Percentiles rank a stretch among this genome's conserved stretches.
Evolutionary conservation across 129 eudicot genomes (phyloP).

Genomic region (Saussurea involucrata): DNA sequence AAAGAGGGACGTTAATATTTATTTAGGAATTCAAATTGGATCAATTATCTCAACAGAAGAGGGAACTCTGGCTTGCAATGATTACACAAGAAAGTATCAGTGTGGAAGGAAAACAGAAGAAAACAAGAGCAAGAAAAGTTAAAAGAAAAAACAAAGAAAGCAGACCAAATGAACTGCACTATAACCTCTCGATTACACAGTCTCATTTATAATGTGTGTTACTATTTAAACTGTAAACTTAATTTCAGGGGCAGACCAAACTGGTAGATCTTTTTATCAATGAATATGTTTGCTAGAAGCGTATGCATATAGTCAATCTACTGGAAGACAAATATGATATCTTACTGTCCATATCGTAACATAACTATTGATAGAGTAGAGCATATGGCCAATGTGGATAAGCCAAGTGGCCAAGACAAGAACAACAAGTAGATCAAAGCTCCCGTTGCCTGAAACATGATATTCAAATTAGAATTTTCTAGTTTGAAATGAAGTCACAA

Average conservation of each 20-base stretch:
- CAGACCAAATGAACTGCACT: neutral
- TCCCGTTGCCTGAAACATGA: conserved; percentile 74
- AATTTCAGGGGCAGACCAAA: neutral
- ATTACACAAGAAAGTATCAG: neutral
- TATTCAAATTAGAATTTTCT: conserved; percentile 17
- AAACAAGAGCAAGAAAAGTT: neutral
- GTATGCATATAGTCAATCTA: neutral
- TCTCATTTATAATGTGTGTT: neutral
- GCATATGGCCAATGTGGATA: conserved; percentile 80
- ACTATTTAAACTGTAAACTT: neutral
- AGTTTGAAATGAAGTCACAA: neutral
- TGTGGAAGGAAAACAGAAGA: neutral
- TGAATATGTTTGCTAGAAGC: neutral
- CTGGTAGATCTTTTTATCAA: neutral
- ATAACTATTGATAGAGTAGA: conserved; percentile 59
- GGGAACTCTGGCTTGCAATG: neutral
- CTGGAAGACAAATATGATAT: conserved; percentile 6
- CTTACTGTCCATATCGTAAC: conserved; percentile 92
- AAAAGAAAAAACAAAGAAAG: neutral
- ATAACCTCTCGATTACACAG: neutral
- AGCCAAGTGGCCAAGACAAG: conserved; percentile 96
- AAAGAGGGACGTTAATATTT: neutral
- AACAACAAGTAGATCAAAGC: conserved; percentile 84
- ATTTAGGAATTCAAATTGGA: neutral
- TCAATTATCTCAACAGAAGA: neutral